A percentile compares a stretch with the other conserved stretches of the same genome.
phyloP scores from a whole-genome alignment of 371 early-diverging fungal species.

The Mortierella sp. region DNA sequence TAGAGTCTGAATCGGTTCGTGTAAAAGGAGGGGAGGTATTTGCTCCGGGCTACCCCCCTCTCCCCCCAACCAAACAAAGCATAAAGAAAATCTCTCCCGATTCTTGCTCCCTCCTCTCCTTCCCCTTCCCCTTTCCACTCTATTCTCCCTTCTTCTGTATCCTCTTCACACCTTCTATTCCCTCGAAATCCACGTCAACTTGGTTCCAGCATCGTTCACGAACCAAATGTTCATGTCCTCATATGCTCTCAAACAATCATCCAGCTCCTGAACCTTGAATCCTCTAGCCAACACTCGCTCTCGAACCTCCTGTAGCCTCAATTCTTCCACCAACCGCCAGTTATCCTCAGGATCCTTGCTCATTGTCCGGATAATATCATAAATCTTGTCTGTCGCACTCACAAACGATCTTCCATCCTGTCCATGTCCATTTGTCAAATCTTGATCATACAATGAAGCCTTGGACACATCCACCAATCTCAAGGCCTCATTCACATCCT shows the following conservation, averaged over 20 bases:
- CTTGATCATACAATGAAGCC: slow-evolving; percentile 61
- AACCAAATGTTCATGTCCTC: slow-evolving; percentile 81
- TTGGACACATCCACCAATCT: slow-evolving; percentile 92
- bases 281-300: slow-evolving; percentile 81
- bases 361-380: slow-evolving; percentile 72
- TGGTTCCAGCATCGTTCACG: slow-evolving; percentile 69
- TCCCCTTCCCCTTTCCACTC: not conserved
- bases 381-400: slow-evolving; percentile 69
- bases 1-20: too few relatives aligned
- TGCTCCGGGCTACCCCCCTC: not conserved
- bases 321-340: slow-evolving; percentile 36
- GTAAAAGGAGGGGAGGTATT: too few relatives aligned
- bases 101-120: not conserved
- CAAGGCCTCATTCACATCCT: slow-evolving; percentile 96
- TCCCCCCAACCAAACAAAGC: not conserved
- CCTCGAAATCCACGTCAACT: slow-evolving; percentile 60
- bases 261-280: slow-evolving; percentile 78
- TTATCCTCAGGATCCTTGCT: slow-evolving; percentile 55
- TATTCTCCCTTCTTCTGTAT: not conserved
- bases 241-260: slow-evolving; percentile 76
- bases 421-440: slow-evolving; percentile 49
- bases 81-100: not conserved
- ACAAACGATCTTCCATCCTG: slow-evolving; percentile 52
- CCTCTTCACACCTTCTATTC: slow-evolving; percentile 9
- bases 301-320: slow-evolving; percentile 62